Evolutionary conservation across 345 rosid species (phyloP).

Genomic region (Rhodomyrtus tomentosa): DNA sequence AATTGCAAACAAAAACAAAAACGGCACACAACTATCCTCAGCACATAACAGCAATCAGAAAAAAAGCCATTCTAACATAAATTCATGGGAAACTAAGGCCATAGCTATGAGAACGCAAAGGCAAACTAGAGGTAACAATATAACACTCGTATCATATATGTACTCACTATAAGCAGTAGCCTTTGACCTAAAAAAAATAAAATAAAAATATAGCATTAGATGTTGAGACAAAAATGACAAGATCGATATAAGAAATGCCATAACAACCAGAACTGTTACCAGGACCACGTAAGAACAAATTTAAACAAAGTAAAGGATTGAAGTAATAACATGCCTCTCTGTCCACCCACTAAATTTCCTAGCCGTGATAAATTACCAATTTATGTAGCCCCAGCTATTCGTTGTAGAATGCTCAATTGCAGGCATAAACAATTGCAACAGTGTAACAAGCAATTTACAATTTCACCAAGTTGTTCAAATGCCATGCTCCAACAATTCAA

Average conservation of each 20-base stretch:
- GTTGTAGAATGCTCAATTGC: not conserved
- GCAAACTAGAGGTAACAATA: not conserved
- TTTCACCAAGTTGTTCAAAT: not conserved
- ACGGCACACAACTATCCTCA: not conserved
- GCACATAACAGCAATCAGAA: not conserved
- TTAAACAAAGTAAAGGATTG: not conserved
- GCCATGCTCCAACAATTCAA: not conserved
- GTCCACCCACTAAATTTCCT: not conserved
- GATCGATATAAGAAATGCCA: not conserved
- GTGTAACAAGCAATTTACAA: not conserved
- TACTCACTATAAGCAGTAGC: not conserved
- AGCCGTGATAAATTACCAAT: not conserved
- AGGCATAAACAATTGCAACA: not conserved
- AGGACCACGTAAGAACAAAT: not conserved
- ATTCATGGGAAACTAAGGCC: not conserved
- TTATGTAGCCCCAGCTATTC: not conserved
- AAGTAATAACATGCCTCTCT: not conserved
- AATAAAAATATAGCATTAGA: not conserved
- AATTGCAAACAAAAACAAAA: not conserved
- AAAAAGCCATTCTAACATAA: not conserved
- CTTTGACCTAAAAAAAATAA: too few relatives aligned
- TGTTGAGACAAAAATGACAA: not conserved
- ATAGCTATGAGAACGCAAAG: not conserved
- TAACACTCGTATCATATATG: not conserved
- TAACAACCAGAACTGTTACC: not conserved